Evolutionary conservation across 2,329 filamentous ascomycete species (phyloP).

Genomic region (Phaeomoniella chlamydospora): DNA sequence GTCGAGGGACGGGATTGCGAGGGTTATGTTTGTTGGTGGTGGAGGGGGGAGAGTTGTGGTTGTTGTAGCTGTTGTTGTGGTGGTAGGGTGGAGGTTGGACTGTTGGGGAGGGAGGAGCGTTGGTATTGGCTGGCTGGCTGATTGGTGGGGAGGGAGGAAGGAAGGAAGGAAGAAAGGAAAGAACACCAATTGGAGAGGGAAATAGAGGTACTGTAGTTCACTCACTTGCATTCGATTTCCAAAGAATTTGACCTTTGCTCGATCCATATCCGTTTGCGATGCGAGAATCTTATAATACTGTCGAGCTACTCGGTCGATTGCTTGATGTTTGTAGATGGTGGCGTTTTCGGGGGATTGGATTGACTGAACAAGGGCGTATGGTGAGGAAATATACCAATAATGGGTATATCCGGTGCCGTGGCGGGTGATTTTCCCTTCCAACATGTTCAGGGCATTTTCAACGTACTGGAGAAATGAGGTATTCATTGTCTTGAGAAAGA

Average conservation of each 20-base stretch:
- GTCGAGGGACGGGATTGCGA: too few species aligned
- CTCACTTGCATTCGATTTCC: too few species aligned
- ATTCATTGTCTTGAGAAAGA: slow-evolving; percentile 5
- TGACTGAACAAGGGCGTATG: neutral
- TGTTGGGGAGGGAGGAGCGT: too few species aligned
- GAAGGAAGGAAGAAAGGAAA: too few species aligned
- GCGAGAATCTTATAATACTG: neutral
- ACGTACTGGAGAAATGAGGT: slow-evolving; percentile 6
- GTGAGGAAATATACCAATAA: neutral
- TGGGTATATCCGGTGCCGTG: slow-evolving; percentile 10
- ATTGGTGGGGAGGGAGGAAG: too few species aligned
- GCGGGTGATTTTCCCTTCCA: slow-evolving; percentile 17
- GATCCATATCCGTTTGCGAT: neutral
- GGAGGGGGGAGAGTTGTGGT: too few species aligned
- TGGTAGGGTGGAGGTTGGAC: too few species aligned
- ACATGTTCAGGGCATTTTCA: slow-evolving; percentile 14
- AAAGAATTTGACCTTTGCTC: neutral
- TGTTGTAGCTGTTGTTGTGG: too few species aligned
- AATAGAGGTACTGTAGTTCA: too few species aligned
- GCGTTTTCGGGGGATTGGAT: neutral
- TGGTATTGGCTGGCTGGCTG: too few species aligned
- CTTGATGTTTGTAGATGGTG: neutral
- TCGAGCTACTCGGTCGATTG: neutral
- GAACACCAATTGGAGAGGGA: too few species aligned
- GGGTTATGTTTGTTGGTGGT: too few species aligned